Base-by-base conservation (phyloP, 2,329 filamentous ascomycete species). In the Polychaeton citri region DNA sequence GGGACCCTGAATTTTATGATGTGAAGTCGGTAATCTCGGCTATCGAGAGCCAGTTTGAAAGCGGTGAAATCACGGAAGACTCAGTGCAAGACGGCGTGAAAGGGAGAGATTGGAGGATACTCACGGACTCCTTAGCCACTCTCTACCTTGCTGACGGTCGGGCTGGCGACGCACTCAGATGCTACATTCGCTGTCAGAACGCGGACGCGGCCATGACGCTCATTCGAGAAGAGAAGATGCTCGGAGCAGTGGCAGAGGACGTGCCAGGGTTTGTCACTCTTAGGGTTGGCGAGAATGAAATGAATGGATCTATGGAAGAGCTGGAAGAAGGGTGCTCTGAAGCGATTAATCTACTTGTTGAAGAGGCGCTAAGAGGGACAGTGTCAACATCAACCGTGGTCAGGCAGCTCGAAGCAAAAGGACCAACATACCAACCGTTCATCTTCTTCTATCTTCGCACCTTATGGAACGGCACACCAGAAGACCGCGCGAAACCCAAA, bases 371-470 rank as follows among this genome's bases (percentile, higher is more conserved):
- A 44, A 81, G 88, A 39, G 90, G 90, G 0, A 79, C 93, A 18
- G 79, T 96, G 12, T 76, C 73, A 19, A 81, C 86, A 0, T 70
- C 75, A 3, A 71, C 77, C 2, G 87, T 98, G 2, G 79, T 95
- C 2, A 63, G 69, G 4, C 87, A 96, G 54, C 66, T 98, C 2
- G 68, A 79, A 47, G 66, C 68, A 15, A 74, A 79, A 41, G 68
- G 76, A 13, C 64, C 49, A 4, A 42, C 46, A 2, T 64, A 82
- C 34, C 66, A 76, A 34, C 65, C 84, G 0, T 95, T 93, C 52
- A 71, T 93, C 0, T 96, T 82, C 63, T 92, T 96, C 60, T 98
- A 98, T 55, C 70, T 98, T 17, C 78, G 81, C 9, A 77, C 79
- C 0, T 66, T 98, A 2, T 98, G 88, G 87, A 74, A 71, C 40